A percentile compares a stretch with the other conserved stretches of the same genome.
Evolutionary conservation across 768 basidiomycete species (phyloP).

Genomic region (Termitomyces sp.): DNA sequence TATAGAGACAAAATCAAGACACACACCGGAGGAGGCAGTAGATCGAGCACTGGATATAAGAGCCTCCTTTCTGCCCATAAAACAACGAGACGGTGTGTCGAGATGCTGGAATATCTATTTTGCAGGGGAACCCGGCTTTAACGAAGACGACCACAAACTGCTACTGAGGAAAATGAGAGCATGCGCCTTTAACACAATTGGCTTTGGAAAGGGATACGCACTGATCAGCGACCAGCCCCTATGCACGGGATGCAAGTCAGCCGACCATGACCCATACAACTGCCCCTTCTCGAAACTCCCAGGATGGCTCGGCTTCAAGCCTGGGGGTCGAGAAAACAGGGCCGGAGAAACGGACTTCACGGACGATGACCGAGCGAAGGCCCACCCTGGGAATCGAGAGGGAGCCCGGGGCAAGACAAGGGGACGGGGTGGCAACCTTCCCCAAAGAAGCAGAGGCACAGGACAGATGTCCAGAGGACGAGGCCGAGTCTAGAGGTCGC

Average conservation of each 20-base stretch:
- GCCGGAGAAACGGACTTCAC: neutral
- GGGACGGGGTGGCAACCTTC: no score
- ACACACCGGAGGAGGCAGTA: accelerated
- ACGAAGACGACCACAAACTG: neutral
- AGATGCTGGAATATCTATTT: neutral
- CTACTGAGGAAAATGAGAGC: neutral
- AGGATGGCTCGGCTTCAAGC: neutral
- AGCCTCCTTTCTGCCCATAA: neutral
- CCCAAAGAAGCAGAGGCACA: neutral
- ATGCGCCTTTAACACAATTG: neutral
- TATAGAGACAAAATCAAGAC: neutral
- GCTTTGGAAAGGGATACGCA: neutral
- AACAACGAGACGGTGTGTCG: accelerated
- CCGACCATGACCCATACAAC: neutral
- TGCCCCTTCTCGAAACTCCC: neutral
- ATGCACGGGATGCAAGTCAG: neutral
- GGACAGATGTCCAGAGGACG: no score
- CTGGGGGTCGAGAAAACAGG: neutral
- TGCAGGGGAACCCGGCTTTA: accelerated
- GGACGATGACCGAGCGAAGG: no score
- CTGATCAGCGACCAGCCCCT: neutral
- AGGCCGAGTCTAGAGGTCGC: no score
- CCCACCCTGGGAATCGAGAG: no score
- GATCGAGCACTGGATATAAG: accelerated
- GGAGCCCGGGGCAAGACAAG: no score